Evolutionary conservation across 2,329 filamentous ascomycete species (phyloP).

Genomic region (Trichoderma semiorbis): DNA sequence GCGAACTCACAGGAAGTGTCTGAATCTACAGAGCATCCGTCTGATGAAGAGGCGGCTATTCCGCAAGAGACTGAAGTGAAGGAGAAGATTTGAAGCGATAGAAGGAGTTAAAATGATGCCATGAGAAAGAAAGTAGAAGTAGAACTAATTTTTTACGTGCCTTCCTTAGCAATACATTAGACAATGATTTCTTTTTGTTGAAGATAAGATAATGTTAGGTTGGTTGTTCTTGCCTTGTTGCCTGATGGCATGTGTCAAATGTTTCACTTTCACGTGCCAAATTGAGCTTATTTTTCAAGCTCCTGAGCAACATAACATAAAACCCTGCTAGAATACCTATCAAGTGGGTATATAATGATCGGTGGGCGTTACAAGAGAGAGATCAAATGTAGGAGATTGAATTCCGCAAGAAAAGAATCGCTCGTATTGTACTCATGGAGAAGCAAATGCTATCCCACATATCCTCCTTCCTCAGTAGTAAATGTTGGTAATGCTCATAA

Average conservation of each 20-base stretch:
- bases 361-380: background rate
- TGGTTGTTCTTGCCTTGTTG: background rate
- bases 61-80: background rate
- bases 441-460: background rate
- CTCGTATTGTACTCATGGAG: background rate
- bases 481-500: conserved; percentile 46
- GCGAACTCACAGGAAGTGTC: background rate
- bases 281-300: background rate
- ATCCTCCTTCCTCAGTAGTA: background rate
- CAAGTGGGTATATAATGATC: background rate
- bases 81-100: background rate
- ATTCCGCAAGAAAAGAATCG: background rate
- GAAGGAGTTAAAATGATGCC: background rate
- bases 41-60: conserved; percentile 1
- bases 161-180: background rate
- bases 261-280: background rate
- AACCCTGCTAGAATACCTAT: background rate
- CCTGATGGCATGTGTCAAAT: background rate
- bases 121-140: background rate
- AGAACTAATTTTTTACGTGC: background rate
- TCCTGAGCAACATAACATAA: background rate
- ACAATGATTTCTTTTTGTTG: background rate
- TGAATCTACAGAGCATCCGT: background rate
- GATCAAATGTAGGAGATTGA: background rate
- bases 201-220: background rate